These are phyloP conservation scores for Candida tammaniensis DNA, from an alignment of 805 yeast species.

Conservation along the genomic window DNA sequence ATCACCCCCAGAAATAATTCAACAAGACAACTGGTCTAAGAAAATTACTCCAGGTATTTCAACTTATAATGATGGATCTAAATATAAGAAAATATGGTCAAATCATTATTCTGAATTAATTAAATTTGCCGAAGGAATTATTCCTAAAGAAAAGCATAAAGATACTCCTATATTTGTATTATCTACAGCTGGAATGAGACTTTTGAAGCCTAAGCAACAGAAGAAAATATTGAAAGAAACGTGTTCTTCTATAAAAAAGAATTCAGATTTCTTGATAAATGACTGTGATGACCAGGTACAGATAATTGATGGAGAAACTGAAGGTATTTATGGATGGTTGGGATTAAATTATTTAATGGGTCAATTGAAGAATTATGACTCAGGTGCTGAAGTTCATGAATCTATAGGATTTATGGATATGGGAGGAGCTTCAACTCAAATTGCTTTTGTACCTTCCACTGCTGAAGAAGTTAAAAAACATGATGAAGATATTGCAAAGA, in stretches of 20 bases:
- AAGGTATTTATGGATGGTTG: slow-evolving; percentile 95
- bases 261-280: slow-evolving; percentile 54
- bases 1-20: slow-evolving; percentile 67
- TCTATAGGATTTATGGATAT: slow-evolving; percentile 95
- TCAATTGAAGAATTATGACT: slow-evolving; percentile 50
- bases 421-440: slow-evolving; percentile 99
- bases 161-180: slow-evolving; percentile 86
- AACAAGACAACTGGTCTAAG: slow-evolving; percentile 63
- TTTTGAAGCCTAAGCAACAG: slow-evolving; percentile 57
- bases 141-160: slow-evolving; percentile 58
- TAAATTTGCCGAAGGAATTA: slow-evolving; percentile 62
- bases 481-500: slow-evolving; percentile 34
- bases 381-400: slow-evolving; percentile 35
- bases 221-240: slow-evolving; percentile 53
- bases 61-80: slow-evolving; percentile 43
- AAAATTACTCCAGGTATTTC: slow-evolving; percentile 88
- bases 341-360: slow-evolving; percentile 83
- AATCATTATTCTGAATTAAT: slow-evolving; percentile 67
- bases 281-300: slow-evolving; percentile 72
- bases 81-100: slow-evolving; percentile 59
- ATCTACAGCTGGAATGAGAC: slow-evolving; percentile 97
- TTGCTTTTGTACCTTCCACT: slow-evolving; percentile 84
- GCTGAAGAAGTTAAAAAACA: slow-evolving; percentile 46
- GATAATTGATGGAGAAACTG: slow-evolving; percentile 90
- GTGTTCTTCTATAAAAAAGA: slow-evolving; percentile 53